Base-by-base conservation (phyloP, 345 rosid genomes). In the Arabis hirsuta region DNA sequence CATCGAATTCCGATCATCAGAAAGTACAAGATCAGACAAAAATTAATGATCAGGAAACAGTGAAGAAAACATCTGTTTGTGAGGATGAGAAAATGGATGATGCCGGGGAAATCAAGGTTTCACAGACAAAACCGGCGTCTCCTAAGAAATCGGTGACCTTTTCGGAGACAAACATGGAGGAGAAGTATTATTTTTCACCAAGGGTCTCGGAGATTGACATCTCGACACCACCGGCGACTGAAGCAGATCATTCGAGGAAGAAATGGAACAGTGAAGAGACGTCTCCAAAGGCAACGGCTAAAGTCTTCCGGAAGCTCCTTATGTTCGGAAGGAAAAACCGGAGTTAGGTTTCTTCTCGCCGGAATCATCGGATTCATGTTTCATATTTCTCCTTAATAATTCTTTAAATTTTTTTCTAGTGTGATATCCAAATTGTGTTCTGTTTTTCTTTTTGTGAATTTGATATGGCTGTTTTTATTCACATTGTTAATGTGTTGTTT, bases 291-390 rank as follows among this genome's bases (percentile, higher is more conserved):
- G 88, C 87, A 12, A 77, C 76, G 2, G 85, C 87, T 32, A 95
- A 90, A 86, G 96, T 86, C 48, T 81, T 95, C 67, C 78, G 96
- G 73, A 95, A 87, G 90, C 96, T 95, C 55, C 96, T 95, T 43
- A 68, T 91, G 79, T 90, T 95, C 32, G 96, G 96, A 60, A 76
- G 86, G 81, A 89, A 83, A 81, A 82, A 71, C 61, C 45, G 66
- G 60, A 61, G 43, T 54, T 62, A 44, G 68, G 52, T 10, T 0
- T 34, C 44, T 27, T 44, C 55, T 6, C 36, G 16, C 16, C 10
- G 9, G 44, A 24, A 44, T 11, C 26, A 26, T 41, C 9, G 19
- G 11, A 52, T 3, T 62, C 31, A 14, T 31, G 9, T 16, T 16
- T 67, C 8, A 41, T 51, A 7, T 32, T 67, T 47, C 27, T 29